phyloP scores from a whole-genome alignment of 2,329 filamentous ascomycete species.

The Teratosphaeria viscida region DNA sequence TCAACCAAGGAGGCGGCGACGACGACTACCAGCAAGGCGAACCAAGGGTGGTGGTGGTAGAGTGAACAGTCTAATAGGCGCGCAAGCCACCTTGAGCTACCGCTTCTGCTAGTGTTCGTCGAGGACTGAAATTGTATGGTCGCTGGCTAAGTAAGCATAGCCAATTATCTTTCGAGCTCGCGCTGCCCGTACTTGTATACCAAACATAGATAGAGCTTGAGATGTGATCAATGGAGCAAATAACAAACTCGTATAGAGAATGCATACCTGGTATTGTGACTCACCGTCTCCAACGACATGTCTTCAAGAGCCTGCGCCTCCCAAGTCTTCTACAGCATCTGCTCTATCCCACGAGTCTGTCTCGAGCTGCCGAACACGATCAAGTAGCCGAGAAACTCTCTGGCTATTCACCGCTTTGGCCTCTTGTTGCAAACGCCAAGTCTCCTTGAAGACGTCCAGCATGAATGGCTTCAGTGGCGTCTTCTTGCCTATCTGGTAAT shows the following conservation, averaged over 20 bases:
- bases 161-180: too few relatives aligned
- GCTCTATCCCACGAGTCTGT: slow-evolving; percentile 60
- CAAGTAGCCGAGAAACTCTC: slow-evolving; percentile 47
- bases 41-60: background rate
- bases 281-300: background rate
- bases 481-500: slow-evolving; percentile 53
- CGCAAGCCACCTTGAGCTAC: background rate
- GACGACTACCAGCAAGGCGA: background rate
- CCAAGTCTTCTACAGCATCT: slow-evolving; percentile 52
- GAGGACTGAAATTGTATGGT: too few relatives aligned
- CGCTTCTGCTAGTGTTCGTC: background rate
- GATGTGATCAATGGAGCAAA: background rate
- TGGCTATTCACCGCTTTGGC: slow-evolving; percentile 43
- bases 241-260: background rate
- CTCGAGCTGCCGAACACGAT: slow-evolving; percentile 55
- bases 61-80: background rate
- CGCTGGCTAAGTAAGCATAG: too few relatives aligned
- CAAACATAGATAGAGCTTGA: background rate
- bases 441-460: slow-evolving; percentile 47
- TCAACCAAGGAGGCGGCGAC: background rate
- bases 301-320: slow-evolving; percentile 1
- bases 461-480: slow-evolving; percentile 50
- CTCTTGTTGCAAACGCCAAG: slow-evolving; percentile 52
- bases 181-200: background rate
- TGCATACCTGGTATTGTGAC: background rate